Conservation (phyloP, 768 basidiomycete genomes). For the Coprinellus micaceus region DNA sequence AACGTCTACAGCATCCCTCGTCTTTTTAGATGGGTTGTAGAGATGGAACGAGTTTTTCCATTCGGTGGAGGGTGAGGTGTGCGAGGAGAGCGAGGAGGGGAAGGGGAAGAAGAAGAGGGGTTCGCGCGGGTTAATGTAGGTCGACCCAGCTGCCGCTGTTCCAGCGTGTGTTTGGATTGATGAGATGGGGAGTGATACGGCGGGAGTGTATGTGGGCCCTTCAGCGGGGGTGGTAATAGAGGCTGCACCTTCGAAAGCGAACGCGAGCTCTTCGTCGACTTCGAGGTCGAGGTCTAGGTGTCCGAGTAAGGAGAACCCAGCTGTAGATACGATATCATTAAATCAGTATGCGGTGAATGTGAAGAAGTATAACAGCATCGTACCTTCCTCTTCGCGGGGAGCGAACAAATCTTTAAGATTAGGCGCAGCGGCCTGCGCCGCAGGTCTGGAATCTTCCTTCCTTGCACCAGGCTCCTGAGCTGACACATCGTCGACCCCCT, state of each 20-base stretch:
- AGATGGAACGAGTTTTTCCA: neutral
- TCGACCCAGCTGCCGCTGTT: slow-evolving; percentile 21
- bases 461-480: slow-evolving; percentile 8
- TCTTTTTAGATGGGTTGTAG: slow-evolving; percentile 32
- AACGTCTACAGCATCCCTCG: slow-evolving; percentile 44
- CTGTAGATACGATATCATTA: slow-evolving; percentile 25
- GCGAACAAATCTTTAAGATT: slow-evolving; percentile 74
- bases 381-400: slow-evolving; percentile 64
- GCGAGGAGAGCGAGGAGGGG: slow-evolving; percentile 12
- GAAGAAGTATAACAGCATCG: slow-evolving; percentile 8
- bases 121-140: slow-evolving; percentile 48
- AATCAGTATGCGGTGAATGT: neutral
- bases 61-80: slow-evolving; percentile 3
- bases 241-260: slow-evolving; percentile 15
- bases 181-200: slow-evolving; percentile 7
- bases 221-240: slow-evolving; percentile 3
- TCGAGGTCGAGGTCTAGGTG: slow-evolving; percentile 74
- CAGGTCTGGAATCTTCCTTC: slow-evolving; percentile 9
- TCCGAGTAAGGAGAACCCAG: slow-evolving; percentile 69
- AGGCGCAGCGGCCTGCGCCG: slow-evolving; percentile 13
- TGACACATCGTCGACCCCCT: slow-evolving; percentile 13
- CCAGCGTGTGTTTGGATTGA: slow-evolving; percentile 14
- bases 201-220: slow-evolving; percentile 5
- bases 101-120: slow-evolving; percentile 63
- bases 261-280: slow-evolving; percentile 54